Conservation (phyloP, 2,329 filamentous ascomycete species). For the Lachnellula occidentalis region DNA sequence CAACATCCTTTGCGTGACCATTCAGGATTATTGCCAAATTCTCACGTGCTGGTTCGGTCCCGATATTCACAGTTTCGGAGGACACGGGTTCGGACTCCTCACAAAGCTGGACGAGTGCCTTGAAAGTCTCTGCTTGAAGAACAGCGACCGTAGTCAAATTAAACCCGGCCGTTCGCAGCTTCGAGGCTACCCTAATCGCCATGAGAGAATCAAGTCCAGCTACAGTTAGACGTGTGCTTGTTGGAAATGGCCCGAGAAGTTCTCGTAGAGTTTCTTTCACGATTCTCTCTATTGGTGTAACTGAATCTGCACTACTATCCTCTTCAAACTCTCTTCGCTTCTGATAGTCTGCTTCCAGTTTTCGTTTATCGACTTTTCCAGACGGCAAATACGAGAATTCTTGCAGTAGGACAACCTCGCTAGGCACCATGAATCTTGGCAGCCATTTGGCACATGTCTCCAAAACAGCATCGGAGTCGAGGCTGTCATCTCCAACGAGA, state of each 20-base stretch:
- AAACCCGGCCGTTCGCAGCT: constrained; percentile 53
- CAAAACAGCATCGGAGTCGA: constrained; percentile 42
- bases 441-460: constrained; percentile 67
- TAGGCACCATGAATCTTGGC: constrained; percentile 77
- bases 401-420: constrained; percentile 59
- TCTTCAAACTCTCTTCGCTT: constrained; percentile 17
- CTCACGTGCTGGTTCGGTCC: not conserved
- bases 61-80: not conserved
- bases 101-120: constrained; percentile 32
- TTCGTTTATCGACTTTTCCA: constrained; percentile 73
- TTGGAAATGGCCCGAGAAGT: constrained; percentile 23
- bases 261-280: constrained; percentile 20
- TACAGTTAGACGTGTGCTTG: constrained; percentile 41
- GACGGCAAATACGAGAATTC: constrained; percentile 72
- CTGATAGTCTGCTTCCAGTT: constrained; percentile 52
- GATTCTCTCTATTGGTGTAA: constrained; percentile 23
- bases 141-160: constrained; percentile 54
- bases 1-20: constrained; percentile 37
- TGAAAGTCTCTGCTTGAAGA: constrained; percentile 48
- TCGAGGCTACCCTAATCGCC: constrained; percentile 59
- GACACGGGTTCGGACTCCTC: constrained; percentile 18
- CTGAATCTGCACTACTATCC: constrained; percentile 13
- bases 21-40: constrained; percentile 8
- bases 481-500: constrained; percentile 35
- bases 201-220: constrained; percentile 62